Evolutionary conservation across 23 red algal species (phyloP).

Genomic region (Gracilariopsis chorda): DNA sequence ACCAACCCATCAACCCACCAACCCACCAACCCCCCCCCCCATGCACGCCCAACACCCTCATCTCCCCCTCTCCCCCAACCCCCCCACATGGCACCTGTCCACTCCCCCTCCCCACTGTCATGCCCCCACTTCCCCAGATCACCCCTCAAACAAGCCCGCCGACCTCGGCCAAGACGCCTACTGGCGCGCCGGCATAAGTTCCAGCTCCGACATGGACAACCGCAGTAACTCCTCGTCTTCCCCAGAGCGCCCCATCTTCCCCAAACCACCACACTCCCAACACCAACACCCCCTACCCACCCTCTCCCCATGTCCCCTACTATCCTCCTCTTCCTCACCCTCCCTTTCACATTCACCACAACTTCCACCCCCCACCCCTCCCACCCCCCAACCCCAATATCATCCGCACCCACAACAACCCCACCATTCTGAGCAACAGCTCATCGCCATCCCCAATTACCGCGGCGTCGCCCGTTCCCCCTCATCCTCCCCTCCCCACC

Average conservation of each 20-base stretch:
- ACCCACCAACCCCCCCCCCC: too few relatives aligned
- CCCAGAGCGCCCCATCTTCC: background rate
- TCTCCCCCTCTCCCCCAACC: too few relatives aligned
- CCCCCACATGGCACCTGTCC: too few relatives aligned
- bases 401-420: background rate
- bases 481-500: background rate
- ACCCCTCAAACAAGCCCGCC: too few relatives aligned
- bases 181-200: background rate
- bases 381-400: background rate
- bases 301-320: background rate
- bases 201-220: slow-evolving; percentile 8
- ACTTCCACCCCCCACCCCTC: too few relatives aligned
- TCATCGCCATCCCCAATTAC: background rate
- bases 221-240: background rate
- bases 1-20: too few relatives aligned
- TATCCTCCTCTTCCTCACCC: background rate
- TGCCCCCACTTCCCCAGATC: too few relatives aligned
- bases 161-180: background rate
- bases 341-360: too few relatives aligned
- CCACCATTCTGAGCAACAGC: background rate
- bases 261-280: background rate
- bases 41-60: too few relatives aligned
- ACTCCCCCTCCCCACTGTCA: too few relatives aligned
- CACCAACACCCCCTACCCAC: background rate
- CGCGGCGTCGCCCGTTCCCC: background rate